These are phyloP conservation scores for Odonthalia washingtoniensis DNA, from an alignment of 31 red algal species.

Conservation along the genomic window DNA sequence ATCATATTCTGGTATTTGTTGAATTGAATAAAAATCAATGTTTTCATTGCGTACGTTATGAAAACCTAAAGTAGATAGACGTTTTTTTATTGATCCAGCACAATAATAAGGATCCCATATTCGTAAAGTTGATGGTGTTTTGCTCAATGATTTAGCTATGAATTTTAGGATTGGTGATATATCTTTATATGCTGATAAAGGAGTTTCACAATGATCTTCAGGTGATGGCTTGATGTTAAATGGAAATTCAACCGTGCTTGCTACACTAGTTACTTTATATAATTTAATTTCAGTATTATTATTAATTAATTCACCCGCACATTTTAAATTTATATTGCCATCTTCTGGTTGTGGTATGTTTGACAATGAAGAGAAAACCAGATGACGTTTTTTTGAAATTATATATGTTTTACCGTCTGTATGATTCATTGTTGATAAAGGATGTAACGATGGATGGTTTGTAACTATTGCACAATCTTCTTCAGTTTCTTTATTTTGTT, in stretches of 20 bases:
- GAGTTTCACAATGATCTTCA: slow-evolving; percentile 69
- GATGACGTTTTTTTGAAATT: background rate
- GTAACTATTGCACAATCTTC: background rate
- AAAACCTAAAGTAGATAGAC: slow-evolving; percentile 38
- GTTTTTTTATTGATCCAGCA: slow-evolving; percentile 41
- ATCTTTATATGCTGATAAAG: slow-evolving; percentile 48
- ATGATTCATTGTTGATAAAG: background rate
- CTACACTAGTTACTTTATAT: background rate
- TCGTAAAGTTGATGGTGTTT: background rate
- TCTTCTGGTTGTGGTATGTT: too few species aligned
- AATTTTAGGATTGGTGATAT: slow-evolving; percentile 33
- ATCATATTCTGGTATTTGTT: slow-evolving; percentile 49
- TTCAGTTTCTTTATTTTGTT: too few species aligned
- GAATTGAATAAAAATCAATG: slow-evolving; percentile 52
- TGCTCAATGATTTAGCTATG: slow-evolving; percentile 28
- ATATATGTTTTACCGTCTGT: slow-evolving; percentile 15
- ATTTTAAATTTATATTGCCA: slow-evolving; percentile 15
- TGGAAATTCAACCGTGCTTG: slow-evolving; percentile 4
- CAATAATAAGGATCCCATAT: slow-evolving; percentile 71
- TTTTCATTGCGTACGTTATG: slow-evolving; percentile 53
- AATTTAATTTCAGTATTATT: background rate
- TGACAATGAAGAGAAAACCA: background rate
- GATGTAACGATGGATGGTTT: background rate
- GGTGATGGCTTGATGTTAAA: slow-evolving; percentile 16
- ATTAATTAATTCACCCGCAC: slow-evolving; percentile 27